These are phyloP conservation scores for Hylodesmum podocarpum DNA, from an alignment of 306 rosid genomes.

Conservation along the genomic window DNA sequence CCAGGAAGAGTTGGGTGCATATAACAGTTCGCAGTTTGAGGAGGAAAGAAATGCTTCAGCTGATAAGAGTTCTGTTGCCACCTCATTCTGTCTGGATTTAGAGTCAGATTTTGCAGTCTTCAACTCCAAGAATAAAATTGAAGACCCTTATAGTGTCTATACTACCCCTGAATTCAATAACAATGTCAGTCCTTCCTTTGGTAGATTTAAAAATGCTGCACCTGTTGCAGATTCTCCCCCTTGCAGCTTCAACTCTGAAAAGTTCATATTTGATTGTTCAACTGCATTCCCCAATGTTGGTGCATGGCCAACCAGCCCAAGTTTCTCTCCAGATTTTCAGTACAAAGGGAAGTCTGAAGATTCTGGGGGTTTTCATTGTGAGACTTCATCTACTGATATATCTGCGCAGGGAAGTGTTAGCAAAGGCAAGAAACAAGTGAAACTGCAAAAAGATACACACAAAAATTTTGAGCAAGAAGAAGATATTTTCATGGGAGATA, in stretches of 20 bases:
- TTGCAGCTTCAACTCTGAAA: slow-evolving; percentile 44
- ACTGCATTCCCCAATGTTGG: slow-evolving; percentile 32
- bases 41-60: slow-evolving; percentile 49
- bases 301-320: slow-evolving; percentile 38
- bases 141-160: slow-evolving; percentile 50
- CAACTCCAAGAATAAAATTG: slow-evolving; percentile 40
- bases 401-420: slow-evolving; percentile 60
- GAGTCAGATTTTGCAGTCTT: slow-evolving; percentile 44
- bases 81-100: slow-evolving; percentile 45
- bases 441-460: slow-evolving; percentile 30
- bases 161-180: slow-evolving; percentile 33
- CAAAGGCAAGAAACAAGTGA: slow-evolving; percentile 40
- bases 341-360: slow-evolving; percentile 34
- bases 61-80: slow-evolving; percentile 41
- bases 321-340: slow-evolving; percentile 38
- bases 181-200: slow-evolving; percentile 43
- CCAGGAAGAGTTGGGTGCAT: slow-evolving; percentile 45
- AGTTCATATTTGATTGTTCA: slow-evolving; percentile 41
- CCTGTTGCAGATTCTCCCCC: slow-evolving; percentile 45
- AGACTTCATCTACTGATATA: slow-evolving; percentile 48
- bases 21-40: slow-evolving; percentile 47
- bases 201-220: slow-evolving; percentile 39
- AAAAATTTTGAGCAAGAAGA: slow-evolving; percentile 34
- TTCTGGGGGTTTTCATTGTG: slow-evolving; percentile 42
- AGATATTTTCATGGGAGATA: slow-evolving; percentile 42